Evolutionary conservation across 805 yeast species (phyloP), one percentile per base, ranked within the genome.

Genomic region (Candida caryicola): DNA sequence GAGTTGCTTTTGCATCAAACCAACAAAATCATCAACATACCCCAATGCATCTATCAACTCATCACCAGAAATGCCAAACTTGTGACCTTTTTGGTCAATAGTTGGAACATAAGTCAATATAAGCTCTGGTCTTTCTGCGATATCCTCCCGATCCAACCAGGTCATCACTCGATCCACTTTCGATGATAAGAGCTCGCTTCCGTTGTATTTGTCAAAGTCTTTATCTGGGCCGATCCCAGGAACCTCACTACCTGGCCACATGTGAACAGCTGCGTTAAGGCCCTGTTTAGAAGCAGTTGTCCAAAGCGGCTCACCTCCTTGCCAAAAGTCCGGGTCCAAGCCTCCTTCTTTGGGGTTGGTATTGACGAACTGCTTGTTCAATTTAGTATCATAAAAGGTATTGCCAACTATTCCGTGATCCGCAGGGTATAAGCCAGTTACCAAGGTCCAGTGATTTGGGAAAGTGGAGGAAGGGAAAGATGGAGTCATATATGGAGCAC

Each of bases 171-270:
- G 60, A n/a, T 70, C 70, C 0, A 71, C 66, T 55, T 89, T 90
- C 2, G 62, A 52, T 2, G 74, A 66, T 12, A 86, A 61, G 0
- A 71, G 47, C 59, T 85, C 95, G 2, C 78, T 60, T 4, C 77
- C 79, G 51, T 87, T 79, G 62, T 75, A 90, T 37, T 63, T 60
- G 47, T 83, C 93, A 23, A 78, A 77, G 33, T 72, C 74, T 39
- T 73, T 54, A 1, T 84, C 81, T 16, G 71, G 73, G 4, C 39
- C 76, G 5, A 62, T 62, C 53, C 75, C 78, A 17, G 74, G 72
- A 5, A 81, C 95, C 50, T 88, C 95, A 41, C 89, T 79, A 1
- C 96, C 96, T 0, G 96, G 96, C 95, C 95, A 90, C 96, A 88
- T 89, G 59, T 89, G 95, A n/a, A 87, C 82, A 0, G 89, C 95